These are phyloP conservation scores for Leucoagaricus sp. DNA, from an alignment of 1,284 basidiomycete genomes.

Conservation along the genomic window DNA sequence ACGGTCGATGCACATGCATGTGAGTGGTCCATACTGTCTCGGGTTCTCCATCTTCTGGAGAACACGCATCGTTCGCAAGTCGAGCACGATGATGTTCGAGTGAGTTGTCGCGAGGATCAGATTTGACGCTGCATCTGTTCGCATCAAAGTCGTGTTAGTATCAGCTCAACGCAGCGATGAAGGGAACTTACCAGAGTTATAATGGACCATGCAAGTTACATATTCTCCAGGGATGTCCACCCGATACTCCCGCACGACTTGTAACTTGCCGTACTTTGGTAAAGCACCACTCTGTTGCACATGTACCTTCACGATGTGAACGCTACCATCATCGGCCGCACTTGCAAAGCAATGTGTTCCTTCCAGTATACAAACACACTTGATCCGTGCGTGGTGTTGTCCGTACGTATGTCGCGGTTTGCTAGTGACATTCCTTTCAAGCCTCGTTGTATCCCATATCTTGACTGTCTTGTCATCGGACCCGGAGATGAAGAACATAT, in stretches of 20 bases:
- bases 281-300: conserved; percentile 61
- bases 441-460: conserved; percentile 54
- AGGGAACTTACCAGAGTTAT: conserved; percentile 59
- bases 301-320: conserved; percentile 84
- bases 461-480: conserved; percentile 87
- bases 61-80: conserved; percentile 84
- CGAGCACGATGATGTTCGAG: conserved; percentile 77
- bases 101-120: conserved; percentile 86
- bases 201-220: conserved; percentile 77
- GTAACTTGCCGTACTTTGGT: conserved; percentile 80
- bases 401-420: conserved; percentile 77
- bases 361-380: conserved; percentile 81
- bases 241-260: conserved; percentile 75
- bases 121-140: conserved; percentile 65
- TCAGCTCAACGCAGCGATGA: background rate
- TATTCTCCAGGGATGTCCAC: conserved; percentile 73
- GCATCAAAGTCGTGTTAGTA: background rate
- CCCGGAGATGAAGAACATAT: conserved; percentile 89
- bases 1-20: conserved; percentile 80
- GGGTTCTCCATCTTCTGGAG: conserved; percentile 82
- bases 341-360: conserved; percentile 88
- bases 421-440: conserved; percentile 63
- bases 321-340: conserved; percentile 82
- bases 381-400: conserved; percentile 80
- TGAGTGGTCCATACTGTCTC: conserved; percentile 84